Evolutionary conservation across 495 filamentous ascomycete species (phyloP), one percentile per base, ranked within the genome.

Genomic region (Talaromyces stipitatus): DNA sequence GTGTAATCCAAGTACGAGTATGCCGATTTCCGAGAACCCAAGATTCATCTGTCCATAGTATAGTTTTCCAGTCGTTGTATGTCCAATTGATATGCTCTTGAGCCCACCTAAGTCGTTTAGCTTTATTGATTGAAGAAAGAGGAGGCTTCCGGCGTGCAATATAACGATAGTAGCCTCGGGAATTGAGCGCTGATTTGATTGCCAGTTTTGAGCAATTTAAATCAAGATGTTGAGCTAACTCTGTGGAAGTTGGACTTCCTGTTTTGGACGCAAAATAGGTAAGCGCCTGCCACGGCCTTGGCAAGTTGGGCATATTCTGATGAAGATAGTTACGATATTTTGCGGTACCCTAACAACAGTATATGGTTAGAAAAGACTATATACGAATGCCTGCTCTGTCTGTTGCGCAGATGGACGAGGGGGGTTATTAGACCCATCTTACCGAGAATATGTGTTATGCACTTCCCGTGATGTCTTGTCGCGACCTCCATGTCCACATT

Each of bases 391-490:
- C 7, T 14, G 5, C 2, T 32, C n/a, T n/a, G n/a, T n/a, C n/a
- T n/a, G n/a, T n/a, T n/a, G n/a, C 14, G 5, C 22, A 54, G 32
- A 14, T 20, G 43, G 28, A 54, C 14, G 23, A 46, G 29, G 38
- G 27, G 18, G 38, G 48, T 28, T 20, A 6, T 45, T 36, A 30
- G 33, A 38, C 29, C 28, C 58, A n/a, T 58, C 72, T 14, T 73
- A 83, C 80, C 80, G 82, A 61, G 80, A 82, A 62, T 79, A 83
- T 52, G 77, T 72, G 30, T 77, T 73, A 51, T 79, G 75, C 30
- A 83, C 80, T 55, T 81, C 75, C 14, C 77, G 75, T 16, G 80
- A 83, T 26, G 80, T 83, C 63, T 82, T 82, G 62, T 83, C 80
- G 53, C 80, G 73, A n/a, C 80, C 80, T 58, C 80, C 80, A 62